phyloP scores from a whole-genome alignment of 208 protist species.

The Leishmania guyanensis region DNA sequence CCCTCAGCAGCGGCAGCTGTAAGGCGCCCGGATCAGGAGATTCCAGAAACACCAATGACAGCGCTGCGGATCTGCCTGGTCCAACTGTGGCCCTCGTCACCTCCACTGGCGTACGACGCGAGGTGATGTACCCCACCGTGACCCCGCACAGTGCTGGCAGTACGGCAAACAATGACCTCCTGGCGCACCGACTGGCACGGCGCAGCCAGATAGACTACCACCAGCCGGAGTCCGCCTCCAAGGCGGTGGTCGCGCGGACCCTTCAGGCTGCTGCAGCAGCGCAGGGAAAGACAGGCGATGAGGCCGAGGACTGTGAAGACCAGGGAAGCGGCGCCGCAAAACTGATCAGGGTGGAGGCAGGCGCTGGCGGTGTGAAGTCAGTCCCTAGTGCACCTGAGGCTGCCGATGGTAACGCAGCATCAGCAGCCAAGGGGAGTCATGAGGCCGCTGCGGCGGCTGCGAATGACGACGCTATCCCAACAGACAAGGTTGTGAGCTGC shows the following conservation, averaged over 20 bases:
- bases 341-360: constrained; percentile 18
- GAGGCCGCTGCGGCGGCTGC: constrained; percentile 9
- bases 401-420: not conserved
- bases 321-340: constrained; percentile 1
- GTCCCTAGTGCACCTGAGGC: not conserved
- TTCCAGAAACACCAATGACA: not conserved
- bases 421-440: not conserved
- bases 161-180: constrained; percentile 11
- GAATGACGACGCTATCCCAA: constrained; percentile 25
- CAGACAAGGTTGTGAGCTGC: constrained; percentile 45
- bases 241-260: constrained; percentile 30
- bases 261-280: constrained; percentile 22
- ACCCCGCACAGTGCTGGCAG: constrained; percentile 2
- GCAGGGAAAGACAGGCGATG: constrained; percentile 12
- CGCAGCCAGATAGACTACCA: constrained; percentile 78
- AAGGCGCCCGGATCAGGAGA: constrained; percentile 1
- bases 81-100: constrained; percentile 20
- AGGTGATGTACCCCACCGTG: constrained; percentile 26
- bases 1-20: constrained; percentile 15
- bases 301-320: constrained; percentile 9
- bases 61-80: constrained; percentile 6
- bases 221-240: constrained; percentile 44
- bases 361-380: constrained; percentile 2
- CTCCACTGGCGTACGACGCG: constrained; percentile 25
- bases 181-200: constrained; percentile 37